A percentile compares a stretch with the other conserved stretches of the same genome.
These are phyloP conservation scores for Capsicum pubescens DNA, from an alignment of 257 asterid genomes.

Conservation along the genomic window DNA sequence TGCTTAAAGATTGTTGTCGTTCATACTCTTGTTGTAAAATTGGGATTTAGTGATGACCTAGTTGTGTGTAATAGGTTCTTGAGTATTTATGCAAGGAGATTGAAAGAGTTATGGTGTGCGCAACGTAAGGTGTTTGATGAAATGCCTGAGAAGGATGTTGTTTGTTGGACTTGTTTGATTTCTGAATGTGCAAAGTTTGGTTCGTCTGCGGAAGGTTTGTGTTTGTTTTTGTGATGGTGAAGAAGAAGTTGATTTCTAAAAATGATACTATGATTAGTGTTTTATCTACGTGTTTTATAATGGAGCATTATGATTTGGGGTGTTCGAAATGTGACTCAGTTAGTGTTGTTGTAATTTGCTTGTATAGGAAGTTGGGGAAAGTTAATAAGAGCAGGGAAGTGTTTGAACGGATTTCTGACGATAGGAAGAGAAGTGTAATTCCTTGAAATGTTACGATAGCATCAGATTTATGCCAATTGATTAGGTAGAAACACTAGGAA, in stretches of 20 bases:
- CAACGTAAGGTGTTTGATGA: conserved; percentile 64
- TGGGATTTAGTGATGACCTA: conserved; percentile 47
- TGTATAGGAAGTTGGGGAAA: conserved; percentile 61
- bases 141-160: conserved; percentile 56
- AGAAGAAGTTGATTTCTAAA: conserved; percentile 54
- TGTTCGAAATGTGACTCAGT: conserved; percentile 44
- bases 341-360: conserved; percentile 53
- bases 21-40: conserved; percentile 58
- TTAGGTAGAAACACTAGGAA: no score
- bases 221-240: conserved; percentile 55
- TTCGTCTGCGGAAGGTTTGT: conserved; percentile 53
- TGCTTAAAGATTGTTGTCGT: conserved; percentile 60
- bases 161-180: conserved; percentile 78
- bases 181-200: conserved; percentile 65
- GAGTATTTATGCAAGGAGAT: conserved; percentile 50
- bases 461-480: no score
- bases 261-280: conserved; percentile 73
- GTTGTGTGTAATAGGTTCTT: conserved; percentile 65
- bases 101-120: conserved; percentile 56
- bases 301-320: neutral
- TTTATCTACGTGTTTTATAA: conserved; percentile 66
- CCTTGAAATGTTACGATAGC: conserved; percentile 72
- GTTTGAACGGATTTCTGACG: conserved; percentile 57
- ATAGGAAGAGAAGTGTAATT: conserved; percentile 62
- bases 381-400: conserved; percentile 55